Evolutionary conservation across 2,329 filamentous ascomycete genomes (phyloP), one percentile per base, ranked within the genome.

Genomic region (Epichloe coenophiala): DNA sequence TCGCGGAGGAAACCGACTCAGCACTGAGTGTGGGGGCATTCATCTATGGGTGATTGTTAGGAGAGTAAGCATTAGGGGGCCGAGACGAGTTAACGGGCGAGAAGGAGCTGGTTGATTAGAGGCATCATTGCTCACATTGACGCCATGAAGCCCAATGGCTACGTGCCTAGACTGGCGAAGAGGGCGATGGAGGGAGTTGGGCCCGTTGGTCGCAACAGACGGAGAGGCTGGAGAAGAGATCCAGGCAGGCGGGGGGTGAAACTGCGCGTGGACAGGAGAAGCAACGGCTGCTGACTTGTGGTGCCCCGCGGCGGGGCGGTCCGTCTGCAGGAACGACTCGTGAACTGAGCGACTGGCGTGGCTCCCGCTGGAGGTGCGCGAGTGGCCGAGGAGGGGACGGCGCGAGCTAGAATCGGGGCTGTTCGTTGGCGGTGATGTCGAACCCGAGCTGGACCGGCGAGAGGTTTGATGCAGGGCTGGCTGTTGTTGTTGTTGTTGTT

Each of bases 1-100:
- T 72, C 48, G 67, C 66, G 54, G 73, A 72, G 48, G 72, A 75
- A 51, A 72, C 57, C 59, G 70, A 73, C 49, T 74, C 71, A 61
- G 68, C 63, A 57, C 71, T 70, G 55, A 65, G 55, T 53, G 64
- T 65, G 51, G 61, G 58, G 49, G 63, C 61, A 51, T 60, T 66
- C 59, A 66, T 63, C 55, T 65, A 63, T 52, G 61, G 63, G 56
- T 57, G 53, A 55, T 56, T 49, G 56, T 59, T 23, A 48, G 13
- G 12, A 50, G 27, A 47, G 33, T 9, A 31, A 27, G 43, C 21
- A 38, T 42, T 46, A 19, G 19, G 45, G 45, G 21, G 33, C 31
- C 35, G 46, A 48, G 37, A 39, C n/a, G 38, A 48, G 31, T 35
- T 23, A 35, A 6, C 8, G 4, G 36, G 35, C 36, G 36, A 37